Percentiles rank a stretch among this genome's conserved stretches.
Conservation (phyloP, 2,329 filamentous ascomycete species). For the Fonsecaea pugnacius region DNA sequence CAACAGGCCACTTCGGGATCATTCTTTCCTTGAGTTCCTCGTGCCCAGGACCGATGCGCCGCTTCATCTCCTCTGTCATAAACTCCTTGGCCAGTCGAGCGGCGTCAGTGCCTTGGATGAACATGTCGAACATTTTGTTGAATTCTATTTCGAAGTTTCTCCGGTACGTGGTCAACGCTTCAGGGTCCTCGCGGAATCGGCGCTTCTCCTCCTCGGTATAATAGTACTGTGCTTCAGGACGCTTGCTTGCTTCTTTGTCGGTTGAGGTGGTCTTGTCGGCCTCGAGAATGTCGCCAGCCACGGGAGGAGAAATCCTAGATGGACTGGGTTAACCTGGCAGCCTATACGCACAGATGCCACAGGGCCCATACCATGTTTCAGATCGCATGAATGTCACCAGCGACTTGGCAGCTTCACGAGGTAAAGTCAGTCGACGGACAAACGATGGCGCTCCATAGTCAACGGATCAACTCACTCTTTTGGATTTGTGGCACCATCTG, state of each 20-base stretch:
- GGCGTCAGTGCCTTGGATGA: conserved; percentile 48
- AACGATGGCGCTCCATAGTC: no score
- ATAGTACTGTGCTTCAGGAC: conserved; percentile 22
- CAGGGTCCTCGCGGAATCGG: conserved; percentile 48
- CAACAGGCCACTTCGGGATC: conserved; percentile 39
- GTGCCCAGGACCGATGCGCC: conserved; percentile 48
- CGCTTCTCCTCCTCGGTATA: conserved; percentile 34
- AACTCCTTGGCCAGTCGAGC: conserved; percentile 46
- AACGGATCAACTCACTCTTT: not conserved
- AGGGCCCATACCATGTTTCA: conserved; percentile 34
- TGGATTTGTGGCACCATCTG: conserved; percentile 45
- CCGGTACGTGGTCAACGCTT: conserved; percentile 49
- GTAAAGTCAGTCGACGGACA: no score
- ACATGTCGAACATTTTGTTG: conserved; percentile 51
- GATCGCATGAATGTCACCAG: conserved; percentile 40
- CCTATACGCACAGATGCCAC: no score
- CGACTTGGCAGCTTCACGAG: conserved; percentile 32
- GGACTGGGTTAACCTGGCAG: no score
- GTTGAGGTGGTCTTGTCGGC: conserved; percentile 18
- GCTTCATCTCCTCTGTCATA: conserved; percentile 52
- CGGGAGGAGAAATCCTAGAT: conserved; percentile 26
- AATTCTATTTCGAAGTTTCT: conserved; percentile 51
- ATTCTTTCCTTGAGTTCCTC: conserved; percentile 48
- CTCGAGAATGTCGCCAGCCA: conserved; percentile 14
- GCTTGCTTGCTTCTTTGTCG: conserved; percentile 13